These are phyloP conservation scores for Trichomonascus vanleenenianus DNA, from an alignment of 805 yeast species.

Conservation along the genomic window DNA sequence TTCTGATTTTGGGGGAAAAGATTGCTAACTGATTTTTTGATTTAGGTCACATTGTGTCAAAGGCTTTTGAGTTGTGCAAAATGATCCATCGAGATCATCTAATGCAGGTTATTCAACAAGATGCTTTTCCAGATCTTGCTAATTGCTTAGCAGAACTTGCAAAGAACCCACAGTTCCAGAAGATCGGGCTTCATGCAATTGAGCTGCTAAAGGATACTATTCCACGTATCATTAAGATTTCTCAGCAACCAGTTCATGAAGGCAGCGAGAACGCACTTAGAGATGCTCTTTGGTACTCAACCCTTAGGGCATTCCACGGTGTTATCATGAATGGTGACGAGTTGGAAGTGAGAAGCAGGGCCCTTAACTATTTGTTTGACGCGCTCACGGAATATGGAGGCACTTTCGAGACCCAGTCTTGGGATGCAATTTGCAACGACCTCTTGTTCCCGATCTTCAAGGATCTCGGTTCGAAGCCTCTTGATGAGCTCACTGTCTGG, in stretches of 20 bases:
- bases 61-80: conserved; percentile 56
- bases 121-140: conserved; percentile 58
- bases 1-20: conserved; percentile 1
- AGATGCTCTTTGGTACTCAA: conserved; percentile 67
- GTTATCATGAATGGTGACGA: conserved; percentile 92
- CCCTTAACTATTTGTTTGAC: conserved; percentile 76
- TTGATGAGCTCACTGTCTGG: conserved; percentile 92
- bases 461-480: conserved; percentile 69
- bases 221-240: conserved; percentile 42
- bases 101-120: conserved; percentile 59
- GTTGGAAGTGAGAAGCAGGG: conserved; percentile 85
- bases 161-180: conserved; percentile 77
- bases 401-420: conserved; percentile 62
- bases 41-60: conserved; percentile 49
- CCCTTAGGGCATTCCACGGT: conserved; percentile 77
- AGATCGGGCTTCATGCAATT: conserved; percentile 69
- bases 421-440: conserved; percentile 75
- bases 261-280: conserved; percentile 14
- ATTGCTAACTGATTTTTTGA: conserved; percentile 9
- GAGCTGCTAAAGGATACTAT: conserved; percentile 62
- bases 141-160: conserved; percentile 71
- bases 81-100: conserved; percentile 55
- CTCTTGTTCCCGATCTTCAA: conserved; percentile 86
- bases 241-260: background rate
- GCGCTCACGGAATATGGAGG: conserved; percentile 72